Conservation (phyloP, 2,329 filamentous ascomycete genomes). For the Alternaria conjuncta region DNA sequence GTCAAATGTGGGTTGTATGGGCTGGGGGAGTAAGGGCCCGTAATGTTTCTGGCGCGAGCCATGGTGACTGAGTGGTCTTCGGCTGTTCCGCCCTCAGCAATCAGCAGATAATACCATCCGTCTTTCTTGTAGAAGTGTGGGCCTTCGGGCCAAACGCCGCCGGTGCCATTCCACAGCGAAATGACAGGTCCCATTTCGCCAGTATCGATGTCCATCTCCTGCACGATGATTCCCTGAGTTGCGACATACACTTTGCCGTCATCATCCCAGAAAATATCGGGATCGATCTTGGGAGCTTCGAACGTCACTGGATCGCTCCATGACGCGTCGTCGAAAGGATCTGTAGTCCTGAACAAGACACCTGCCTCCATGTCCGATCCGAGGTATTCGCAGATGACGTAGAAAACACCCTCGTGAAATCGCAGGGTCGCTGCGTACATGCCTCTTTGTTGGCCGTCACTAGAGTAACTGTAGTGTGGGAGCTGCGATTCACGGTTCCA, state of each 20-base stretch:
- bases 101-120: constrained; percentile 41
- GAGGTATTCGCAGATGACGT: constrained; percentile 27
- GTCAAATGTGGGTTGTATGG: constrained; percentile 43
- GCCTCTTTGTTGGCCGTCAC: constrained; percentile 13
- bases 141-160: constrained; percentile 38
- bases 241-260: constrained; percentile 60
- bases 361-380: neutral
- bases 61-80: constrained; percentile 45
- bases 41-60: constrained; percentile 41
- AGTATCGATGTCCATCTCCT: constrained; percentile 43
- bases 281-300: constrained; percentile 50
- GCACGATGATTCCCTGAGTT: constrained; percentile 22
- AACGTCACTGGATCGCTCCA: constrained; percentile 32
- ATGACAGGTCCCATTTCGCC: constrained; percentile 34
- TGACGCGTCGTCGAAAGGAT: constrained; percentile 19
- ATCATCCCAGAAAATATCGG: constrained; percentile 63
- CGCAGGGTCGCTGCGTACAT: constrained; percentile 33
- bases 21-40: constrained; percentile 44
- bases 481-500: constrained; percentile 24
- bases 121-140: constrained; percentile 49
- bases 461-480: constrained; percentile 13
- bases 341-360: constrained; percentile 21
- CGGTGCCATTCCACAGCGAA: constrained; percentile 30
- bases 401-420: constrained; percentile 30
- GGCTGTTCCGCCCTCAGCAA: constrained; percentile 46